Evolutionary conservation across 257 asterid genomes (phyloP).

Genomic region (Penstemon newberryi): DNA sequence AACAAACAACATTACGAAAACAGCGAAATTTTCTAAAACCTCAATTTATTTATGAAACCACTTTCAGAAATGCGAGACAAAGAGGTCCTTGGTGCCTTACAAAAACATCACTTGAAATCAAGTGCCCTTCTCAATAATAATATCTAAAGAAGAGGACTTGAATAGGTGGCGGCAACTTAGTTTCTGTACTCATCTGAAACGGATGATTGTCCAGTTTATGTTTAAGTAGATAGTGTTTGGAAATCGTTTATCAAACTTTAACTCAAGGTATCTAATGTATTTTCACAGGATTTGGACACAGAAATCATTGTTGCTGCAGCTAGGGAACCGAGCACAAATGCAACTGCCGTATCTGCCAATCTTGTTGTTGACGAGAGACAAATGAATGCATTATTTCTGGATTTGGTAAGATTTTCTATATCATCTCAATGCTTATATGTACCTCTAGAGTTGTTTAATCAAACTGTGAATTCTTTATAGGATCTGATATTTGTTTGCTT

Average conservation of each 20-base stretch:
- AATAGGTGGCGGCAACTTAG: neutral
- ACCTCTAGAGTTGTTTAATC: neutral
- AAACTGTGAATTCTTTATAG: neutral
- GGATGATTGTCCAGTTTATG: neutral
- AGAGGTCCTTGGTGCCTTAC: neutral
- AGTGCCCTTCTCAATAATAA: neutral
- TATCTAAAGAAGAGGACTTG: neutral
- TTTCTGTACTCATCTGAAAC: too few species aligned
- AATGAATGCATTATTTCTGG: slow-evolving; percentile 93
- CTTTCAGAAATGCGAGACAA: too few species aligned
- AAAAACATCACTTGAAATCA: neutral
- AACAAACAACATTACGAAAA: too few species aligned
- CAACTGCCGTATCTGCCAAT: slow-evolving; percentile 84
- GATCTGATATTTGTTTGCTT: neutral
- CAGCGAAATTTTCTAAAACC: too few species aligned
- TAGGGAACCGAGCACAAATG: slow-evolving; percentile 63
- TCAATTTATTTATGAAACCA: too few species aligned
- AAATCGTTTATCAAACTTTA: neutral
- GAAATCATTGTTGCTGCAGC: slow-evolving; percentile 89
- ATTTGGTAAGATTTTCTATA: slow-evolving; percentile 57
- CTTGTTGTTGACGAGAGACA: slow-evolving; percentile 82
- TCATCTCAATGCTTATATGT: neutral
- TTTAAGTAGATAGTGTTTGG: neutral
- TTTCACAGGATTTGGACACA: slow-evolving; percentile 76
- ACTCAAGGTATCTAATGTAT: slow-evolving; percentile 13